Base-by-base conservation (phyloP, 495 filamentous ascomycete species). In the Gamarada debralockiae region DNA sequence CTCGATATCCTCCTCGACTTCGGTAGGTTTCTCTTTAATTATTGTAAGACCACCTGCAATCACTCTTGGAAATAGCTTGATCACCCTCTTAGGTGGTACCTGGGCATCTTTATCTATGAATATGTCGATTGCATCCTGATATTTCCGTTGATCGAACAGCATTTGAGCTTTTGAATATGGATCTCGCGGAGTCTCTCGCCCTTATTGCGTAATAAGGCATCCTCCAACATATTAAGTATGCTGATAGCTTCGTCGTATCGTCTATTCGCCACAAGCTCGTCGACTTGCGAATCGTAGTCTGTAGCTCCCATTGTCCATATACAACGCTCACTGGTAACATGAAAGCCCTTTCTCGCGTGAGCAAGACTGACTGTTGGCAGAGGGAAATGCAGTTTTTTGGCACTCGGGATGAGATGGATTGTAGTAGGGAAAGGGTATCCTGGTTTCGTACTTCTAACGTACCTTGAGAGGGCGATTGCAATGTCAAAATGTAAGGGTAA, bases 291-390 rank as follows among this genome's bases (percentile, higher is more conserved):
- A 60, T 96, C 90, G 57, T 98, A 98, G 48, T 92, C 87, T 39
- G 88, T 78, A 14, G 91, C 85, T 42, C 84, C 86, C 93, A 97
- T 96, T 45, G 90, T 84, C 95, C 95, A 98, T 24, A 98, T 87
- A 20, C 75, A 84, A 14, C 92, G 78, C 25, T 96, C 92, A 58
- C 91, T 96, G 7, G 83, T 76, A n/a, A 97, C 90, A 46, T 96
- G 78, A 60, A 97, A 97, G 0, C 90, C 89, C 67, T 97, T 97
- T 0, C 90, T 92, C 0, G 91, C 91, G 68, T 97, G 93, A 0
- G 90, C 86, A 21, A 98, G 74, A 53, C 90, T 95, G 53, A 91
- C 87, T 38, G 88, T 96, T 1, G 95, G 90, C 50, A 92, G 91
- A 0, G 90, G 90, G n/a, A 97, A 92, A 62, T 97, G 90, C 44